A percentile compares a stretch with the other conserved stretches of the same genome.
Conservation (phyloP, 2,329 filamentous ascomycete genomes). For the Ceratocystis lukuohia region DNA sequence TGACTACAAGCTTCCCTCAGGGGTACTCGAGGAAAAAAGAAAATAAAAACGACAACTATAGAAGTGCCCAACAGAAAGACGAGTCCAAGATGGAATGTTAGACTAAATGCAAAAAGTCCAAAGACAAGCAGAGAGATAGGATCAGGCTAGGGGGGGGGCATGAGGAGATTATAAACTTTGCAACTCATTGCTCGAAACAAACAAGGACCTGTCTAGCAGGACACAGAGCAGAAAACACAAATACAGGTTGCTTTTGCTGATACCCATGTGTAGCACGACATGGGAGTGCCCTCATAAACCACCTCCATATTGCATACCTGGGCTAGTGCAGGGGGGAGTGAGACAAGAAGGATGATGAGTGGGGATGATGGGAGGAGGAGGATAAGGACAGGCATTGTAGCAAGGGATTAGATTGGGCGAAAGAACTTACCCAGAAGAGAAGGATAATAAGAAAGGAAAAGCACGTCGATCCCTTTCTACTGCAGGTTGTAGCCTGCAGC, state of each 20-base stretch:
- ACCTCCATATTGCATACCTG: background rate
- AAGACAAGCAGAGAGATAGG: background rate
- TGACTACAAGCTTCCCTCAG: background rate
- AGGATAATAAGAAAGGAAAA: background rate
- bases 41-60: background rate
- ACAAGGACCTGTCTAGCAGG: background rate
- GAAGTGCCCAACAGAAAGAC: background rate
- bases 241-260: background rate
- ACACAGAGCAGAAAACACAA: background rate
- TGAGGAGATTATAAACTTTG: background rate
- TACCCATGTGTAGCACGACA: background rate
- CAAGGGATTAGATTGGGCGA: background rate
- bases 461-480: background rate
- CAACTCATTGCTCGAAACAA: constrained; percentile 6
- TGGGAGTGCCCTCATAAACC: background rate
- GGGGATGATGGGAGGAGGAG: background rate
- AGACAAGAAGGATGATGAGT: background rate
- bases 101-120: background rate
- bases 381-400: background rate
- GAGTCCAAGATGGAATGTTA: background rate
- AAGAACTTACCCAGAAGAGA: background rate
- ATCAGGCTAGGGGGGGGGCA: background rate
- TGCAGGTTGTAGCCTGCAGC: background rate
- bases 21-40: background rate
- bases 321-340: background rate